Base-by-base conservation (phyloP, 371 early-diverging fungal species). In the Mortierella sp. region DNA sequence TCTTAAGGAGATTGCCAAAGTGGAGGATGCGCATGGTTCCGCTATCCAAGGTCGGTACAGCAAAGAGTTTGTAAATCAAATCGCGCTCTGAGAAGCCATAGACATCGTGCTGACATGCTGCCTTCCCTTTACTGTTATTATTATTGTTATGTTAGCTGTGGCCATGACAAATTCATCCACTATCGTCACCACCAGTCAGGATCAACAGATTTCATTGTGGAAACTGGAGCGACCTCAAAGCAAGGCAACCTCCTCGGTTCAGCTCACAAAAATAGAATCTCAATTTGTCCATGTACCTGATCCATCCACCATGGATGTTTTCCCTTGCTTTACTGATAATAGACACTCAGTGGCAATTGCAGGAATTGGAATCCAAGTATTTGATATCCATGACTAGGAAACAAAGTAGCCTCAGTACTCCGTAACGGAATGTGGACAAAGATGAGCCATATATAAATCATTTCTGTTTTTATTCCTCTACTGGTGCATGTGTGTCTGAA, bases 231-330 rank as follows among this genome's bases (percentile, higher is more conserved):
- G 64, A 19, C 9, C 68, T 18, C 64, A 56, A 2, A 44, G 61
- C 7, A 58, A 72, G 7, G 74, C 70, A 5, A 3, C 37, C 9
- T 5, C 5, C 37, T 37, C 37, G 3, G 64, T 80, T 7, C 29
- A 67, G 2, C 64, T 89, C 6, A 48, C 50, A 11, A 64, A 85
- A 61, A 51, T 57, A 4, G 80, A 84, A 62, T 79, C 85, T 3
- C 68, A 82, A 15, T 88, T 83, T 68, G 82, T 88, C 29, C 87
- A 89, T 68, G 88, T 89, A 2, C 87, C 89, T 50, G 89, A 89
- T 68, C 88, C 89, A 7, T 89, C 89, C 4, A 82, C 88, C 1
- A 82, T 89, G 82, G 87, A 88, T 68, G 77, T 81, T 18, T 46
- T 60, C 37, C 37, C 45, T 9, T 55, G 59, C 9, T n/a, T 43